These are phyloP conservation scores for Cyclospora cayetanensis DNA, from an alignment of 169 alveolate species.

Conservation along the genomic window DNA sequence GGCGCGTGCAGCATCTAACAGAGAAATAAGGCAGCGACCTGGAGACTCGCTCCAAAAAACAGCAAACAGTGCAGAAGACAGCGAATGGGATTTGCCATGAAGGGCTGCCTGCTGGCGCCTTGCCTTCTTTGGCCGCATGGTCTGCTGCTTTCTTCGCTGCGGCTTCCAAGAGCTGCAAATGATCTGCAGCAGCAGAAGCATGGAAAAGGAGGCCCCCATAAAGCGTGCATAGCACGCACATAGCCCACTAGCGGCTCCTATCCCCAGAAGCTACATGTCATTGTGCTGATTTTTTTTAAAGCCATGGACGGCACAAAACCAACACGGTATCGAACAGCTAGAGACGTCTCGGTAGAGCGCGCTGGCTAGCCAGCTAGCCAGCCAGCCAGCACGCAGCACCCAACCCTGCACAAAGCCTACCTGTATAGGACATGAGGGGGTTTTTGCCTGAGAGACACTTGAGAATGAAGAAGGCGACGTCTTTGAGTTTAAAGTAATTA, in stretches of 20 bases:
- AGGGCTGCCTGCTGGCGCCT: background rate
- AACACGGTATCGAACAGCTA: background rate
- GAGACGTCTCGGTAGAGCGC: background rate
- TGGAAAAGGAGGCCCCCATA: background rate
- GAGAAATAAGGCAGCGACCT: no score
- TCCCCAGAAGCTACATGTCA: background rate
- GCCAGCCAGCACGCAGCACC: background rate
- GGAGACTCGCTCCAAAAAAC: no score
- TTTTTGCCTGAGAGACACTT: conserved; percentile 61
- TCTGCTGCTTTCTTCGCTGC: conserved; percentile 68
- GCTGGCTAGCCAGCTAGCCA: background rate
- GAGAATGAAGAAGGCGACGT: conserved; percentile 75
- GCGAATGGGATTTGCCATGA: no score
- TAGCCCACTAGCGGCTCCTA: background rate
- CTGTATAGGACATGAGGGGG: conserved; percentile 67
- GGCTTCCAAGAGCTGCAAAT: conserved; percentile 55
- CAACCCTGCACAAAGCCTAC: background rate
- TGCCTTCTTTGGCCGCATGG: conserved; percentile 58
- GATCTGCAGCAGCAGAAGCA: conserved; percentile 47
- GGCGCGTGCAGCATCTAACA: no score
- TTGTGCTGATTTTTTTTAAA: background rate
- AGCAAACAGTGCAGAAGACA: no score
- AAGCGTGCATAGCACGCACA: background rate
- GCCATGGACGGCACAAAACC: background rate
- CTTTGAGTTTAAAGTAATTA: conserved; percentile 78